phyloP scores from a whole-genome alignment of 1,139 yeast genomes.

The Magnusiomyces fungicola region DNA sequence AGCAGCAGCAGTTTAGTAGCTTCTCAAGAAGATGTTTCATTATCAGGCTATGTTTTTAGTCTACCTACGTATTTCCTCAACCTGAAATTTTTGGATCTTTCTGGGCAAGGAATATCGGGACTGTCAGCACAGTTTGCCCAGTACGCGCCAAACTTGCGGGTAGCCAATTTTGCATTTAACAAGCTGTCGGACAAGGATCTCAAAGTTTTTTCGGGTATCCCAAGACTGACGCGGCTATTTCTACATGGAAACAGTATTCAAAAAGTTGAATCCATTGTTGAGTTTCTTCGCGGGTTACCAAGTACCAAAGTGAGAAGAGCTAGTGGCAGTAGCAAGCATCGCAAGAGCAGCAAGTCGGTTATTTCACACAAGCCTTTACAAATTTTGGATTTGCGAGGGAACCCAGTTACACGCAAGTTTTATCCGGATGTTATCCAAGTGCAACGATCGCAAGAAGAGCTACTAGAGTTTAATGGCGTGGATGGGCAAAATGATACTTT shows the following conservation, averaged over 20 bases:
- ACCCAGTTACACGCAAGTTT: constrained; percentile 27
- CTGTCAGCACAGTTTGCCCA: neutral
- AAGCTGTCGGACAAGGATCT: neutral
- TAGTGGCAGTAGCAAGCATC: neutral
- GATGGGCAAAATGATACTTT: no score
- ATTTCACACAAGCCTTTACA: constrained; percentile 7
- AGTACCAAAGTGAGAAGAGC: neutral
- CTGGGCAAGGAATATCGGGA: neutral
- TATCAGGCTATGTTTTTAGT: neutral
- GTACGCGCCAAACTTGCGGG: constrained; percentile 1
- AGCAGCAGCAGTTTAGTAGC: neutral
- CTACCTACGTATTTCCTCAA: neutral
- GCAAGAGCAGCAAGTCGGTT: neutral
- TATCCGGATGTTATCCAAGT: constrained; percentile 20
- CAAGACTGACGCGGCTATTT: constrained; percentile 19
- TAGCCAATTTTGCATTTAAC: constrained; percentile 4
- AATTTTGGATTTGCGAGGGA: constrained; percentile 29
- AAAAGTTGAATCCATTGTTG: constrained; percentile 20
- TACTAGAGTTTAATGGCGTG: no score
- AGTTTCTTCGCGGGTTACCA: constrained; percentile 21
- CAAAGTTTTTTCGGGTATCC: neutral
- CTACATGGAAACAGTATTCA: constrained; percentile 26
- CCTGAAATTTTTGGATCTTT: neutral
- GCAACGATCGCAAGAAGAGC: neutral
- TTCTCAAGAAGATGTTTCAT: neutral